A percentile compares a stretch with the other conserved stretches of the same genome.
Evolutionary conservation across 1,139 yeast genomes (phyloP).

Genomic region (Eremothecium sinecaudum): DNA sequence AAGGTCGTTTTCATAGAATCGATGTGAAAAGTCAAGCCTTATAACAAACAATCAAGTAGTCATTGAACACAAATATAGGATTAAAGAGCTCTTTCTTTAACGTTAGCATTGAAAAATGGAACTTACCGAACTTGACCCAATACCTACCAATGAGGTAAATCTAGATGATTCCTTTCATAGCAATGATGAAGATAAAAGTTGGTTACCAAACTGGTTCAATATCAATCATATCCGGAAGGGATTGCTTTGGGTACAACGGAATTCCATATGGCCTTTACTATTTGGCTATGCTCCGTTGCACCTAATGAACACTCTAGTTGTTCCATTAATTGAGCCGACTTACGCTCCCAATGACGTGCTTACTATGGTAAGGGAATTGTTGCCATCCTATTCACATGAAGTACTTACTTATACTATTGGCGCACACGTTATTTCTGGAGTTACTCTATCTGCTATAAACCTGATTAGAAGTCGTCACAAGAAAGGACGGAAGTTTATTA

Average conservation of each 20-base stretch:
- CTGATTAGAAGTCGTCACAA: neutral
- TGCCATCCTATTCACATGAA: conserved; percentile 15
- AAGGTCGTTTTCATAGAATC: too few relatives aligned
- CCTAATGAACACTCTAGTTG: conserved; percentile 19
- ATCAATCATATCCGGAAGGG: conserved; percentile 8
- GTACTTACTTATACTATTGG: conserved; percentile 13
- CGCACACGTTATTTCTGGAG: conserved; percentile 16
- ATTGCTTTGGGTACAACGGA: conserved; percentile 13
- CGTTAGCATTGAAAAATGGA: conserved; percentile 8
- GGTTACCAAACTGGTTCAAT: conserved; percentile 1
- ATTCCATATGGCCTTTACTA: conserved; percentile 17
- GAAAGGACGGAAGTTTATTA: conserved; percentile 7
- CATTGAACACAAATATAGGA: too few relatives aligned
- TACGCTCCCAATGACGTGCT: conserved; percentile 21
- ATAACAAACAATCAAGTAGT: too few relatives aligned
- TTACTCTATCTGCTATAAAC: conserved; percentile 12
- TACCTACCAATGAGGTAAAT: conserved; percentile 10
- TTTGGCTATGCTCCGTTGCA: conserved; percentile 20
- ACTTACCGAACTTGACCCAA: conserved; percentile 15
- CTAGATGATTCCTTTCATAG: neutral
- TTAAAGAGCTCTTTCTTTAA: too few relatives aligned
- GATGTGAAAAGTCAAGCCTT: too few relatives aligned
- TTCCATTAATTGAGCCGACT: conserved; percentile 17
- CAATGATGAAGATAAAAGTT: neutral
- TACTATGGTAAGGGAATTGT: conserved; percentile 20